Evolutionary conservation across 371 early-diverging fungal genomes (phyloP).

Genomic region (Circinella minor): DNA sequence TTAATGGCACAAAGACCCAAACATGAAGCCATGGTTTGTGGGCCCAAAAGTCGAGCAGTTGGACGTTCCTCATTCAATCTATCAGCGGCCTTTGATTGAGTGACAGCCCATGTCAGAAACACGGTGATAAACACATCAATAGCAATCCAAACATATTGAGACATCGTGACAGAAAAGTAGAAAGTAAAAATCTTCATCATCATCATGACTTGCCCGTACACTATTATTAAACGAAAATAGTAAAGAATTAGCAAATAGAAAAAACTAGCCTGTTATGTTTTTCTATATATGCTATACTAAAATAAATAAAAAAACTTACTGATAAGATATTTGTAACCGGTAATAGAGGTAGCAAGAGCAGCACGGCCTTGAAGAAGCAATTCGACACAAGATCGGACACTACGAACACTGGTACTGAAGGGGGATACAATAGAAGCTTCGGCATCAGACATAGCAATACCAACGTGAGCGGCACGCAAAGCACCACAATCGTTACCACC

Average conservation of each 20-base stretch:
- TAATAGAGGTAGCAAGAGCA: conserved; percentile 78
- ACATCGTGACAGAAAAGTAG: conserved; percentile 59
- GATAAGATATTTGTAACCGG: conserved; percentile 75
- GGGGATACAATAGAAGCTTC: conserved; percentile 89
- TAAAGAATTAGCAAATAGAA: conserved; percentile 22
- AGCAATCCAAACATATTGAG: conserved; percentile 69
- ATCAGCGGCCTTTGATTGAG: conserved; percentile 66
- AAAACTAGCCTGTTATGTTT: background rate
- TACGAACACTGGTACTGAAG: conserved; percentile 76
- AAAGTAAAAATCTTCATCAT: conserved; percentile 67
- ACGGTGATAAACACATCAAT: conserved; percentile 72
- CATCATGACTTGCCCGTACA: conserved; percentile 80
- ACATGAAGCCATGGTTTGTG: conserved; percentile 72
- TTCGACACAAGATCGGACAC: conserved; percentile 74
- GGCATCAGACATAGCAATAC: conserved; percentile 87
- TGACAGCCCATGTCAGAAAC: conserved; percentile 71
- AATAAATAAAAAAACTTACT: conserved; percentile 10
- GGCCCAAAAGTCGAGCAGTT: conserved; percentile 78
- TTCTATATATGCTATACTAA: no score
- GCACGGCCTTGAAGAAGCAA: conserved; percentile 77
- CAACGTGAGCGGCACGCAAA: conserved; percentile 89
- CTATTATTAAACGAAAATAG: background rate
- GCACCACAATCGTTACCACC: conserved; percentile 98
- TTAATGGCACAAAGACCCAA: conserved; percentile 75
- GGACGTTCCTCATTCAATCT: conserved; percentile 66